Evolutionary conservation across 2,329 filamentous ascomycete genomes (phyloP).

Genomic region (Verticillium dahliae): DNA sequence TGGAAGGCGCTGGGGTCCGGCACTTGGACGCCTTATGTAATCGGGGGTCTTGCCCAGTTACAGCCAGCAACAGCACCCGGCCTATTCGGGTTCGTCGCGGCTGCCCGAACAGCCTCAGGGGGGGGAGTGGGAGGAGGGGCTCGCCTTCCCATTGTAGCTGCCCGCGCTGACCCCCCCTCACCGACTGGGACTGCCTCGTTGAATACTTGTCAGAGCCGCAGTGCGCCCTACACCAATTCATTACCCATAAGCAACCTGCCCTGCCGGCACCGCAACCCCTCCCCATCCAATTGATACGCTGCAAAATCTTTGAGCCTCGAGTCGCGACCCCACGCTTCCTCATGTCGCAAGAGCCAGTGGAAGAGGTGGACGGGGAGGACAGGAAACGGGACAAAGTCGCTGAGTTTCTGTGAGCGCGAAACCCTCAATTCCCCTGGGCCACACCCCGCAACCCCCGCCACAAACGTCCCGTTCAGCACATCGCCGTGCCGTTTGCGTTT

Average conservation of each 20-base stretch:
- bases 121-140: no score
- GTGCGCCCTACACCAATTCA: background rate
- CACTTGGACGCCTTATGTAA: background rate
- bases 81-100: background rate
- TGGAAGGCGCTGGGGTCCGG: no score
- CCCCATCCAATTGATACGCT: background rate
- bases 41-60: background rate
- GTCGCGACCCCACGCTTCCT: background rate
- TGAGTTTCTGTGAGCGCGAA: background rate
- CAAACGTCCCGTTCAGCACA: background rate
- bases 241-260: background rate
- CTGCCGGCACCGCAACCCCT: no score
- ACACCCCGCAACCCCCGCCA: background rate
- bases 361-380: background rate
- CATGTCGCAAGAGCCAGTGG: background rate
- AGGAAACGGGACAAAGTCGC: conserved; percentile 1
- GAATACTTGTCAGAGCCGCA: background rate
- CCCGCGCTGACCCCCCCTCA: no score
- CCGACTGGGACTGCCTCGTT: background rate
- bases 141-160: no score
- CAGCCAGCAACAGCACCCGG: background rate
- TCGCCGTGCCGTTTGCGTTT: background rate
- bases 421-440: background rate
- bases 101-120: background rate
- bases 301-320: background rate